Evolutionary conservation across 495 filamentous ascomycete genomes (phyloP).

Genomic region (Oleoguttula mirabilis): DNA sequence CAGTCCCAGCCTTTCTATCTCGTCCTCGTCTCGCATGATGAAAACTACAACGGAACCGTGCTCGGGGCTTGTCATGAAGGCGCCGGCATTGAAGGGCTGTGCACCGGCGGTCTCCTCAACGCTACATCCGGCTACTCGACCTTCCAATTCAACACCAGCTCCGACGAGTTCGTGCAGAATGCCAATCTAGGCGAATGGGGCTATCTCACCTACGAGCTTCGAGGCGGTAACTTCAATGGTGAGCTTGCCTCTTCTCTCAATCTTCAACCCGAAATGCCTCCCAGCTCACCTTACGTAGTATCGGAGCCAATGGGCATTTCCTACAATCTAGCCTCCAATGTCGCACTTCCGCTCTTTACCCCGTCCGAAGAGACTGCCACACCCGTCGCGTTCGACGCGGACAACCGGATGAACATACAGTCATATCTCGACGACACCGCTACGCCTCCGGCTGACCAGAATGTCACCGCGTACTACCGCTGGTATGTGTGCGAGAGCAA

Average conservation of each 20-base stretch:
- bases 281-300: neutral
- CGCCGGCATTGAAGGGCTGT: neutral
- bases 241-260: neutral
- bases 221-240: conserved; percentile 1
- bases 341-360: neutral
- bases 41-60: neutral
- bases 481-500: neutral
- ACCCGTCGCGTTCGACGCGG: neutral
- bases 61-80: conserved; percentile 1
- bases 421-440: neutral
- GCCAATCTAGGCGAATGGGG: neutral
- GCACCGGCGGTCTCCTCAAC: neutral
- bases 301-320: neutral
- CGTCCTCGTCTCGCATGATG: neutral
- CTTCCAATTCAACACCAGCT: neutral
- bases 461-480: neutral
- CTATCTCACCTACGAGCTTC: neutral
- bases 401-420: neutral
- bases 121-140: neutral
- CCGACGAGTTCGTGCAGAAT: neutral
- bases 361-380: neutral
- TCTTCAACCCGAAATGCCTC: neutral
- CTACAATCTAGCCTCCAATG: neutral
- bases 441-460: neutral
- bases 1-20: neutral